phyloP scores from a whole-genome alignment of 352 stramenopile species.

The Pythium phragmiticola region DNA sequence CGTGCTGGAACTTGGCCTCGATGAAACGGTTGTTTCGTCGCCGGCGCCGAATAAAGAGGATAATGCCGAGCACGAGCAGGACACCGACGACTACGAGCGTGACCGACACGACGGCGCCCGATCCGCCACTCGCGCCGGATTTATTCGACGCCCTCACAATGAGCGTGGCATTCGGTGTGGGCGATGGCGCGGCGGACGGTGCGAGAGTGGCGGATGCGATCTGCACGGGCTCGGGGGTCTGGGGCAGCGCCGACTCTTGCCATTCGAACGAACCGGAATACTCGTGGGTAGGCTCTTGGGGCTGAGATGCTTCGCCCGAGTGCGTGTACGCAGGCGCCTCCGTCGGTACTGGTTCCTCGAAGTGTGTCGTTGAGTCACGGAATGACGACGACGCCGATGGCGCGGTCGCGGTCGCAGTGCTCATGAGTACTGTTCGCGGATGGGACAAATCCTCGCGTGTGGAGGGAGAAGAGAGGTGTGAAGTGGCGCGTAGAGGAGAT shows the following conservation, averaged over 20 bases:
- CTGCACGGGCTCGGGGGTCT: not conserved
- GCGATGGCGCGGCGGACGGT: conserved; percentile 1
- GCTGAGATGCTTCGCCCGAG: not conserved
- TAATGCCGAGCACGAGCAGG: conserved; percentile 7
- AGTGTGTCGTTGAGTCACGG: conserved; percentile 1
- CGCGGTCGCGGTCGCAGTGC: not conserved
- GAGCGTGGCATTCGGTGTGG: conserved; percentile 4
- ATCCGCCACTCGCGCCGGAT: not conserved
- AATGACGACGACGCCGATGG: conserved; percentile 7
- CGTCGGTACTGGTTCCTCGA: conserved; percentile 2
- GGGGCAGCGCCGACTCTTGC: not conserved
- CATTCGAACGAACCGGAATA: conserved; percentile 11
- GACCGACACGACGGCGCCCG: conserved; percentile 8
- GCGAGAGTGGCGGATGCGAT: not conserved
- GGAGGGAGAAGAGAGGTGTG: not conserved
- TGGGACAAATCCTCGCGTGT: not conserved
- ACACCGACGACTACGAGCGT: conserved; percentile 19
- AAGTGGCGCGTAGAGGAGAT: too few relatives aligned
- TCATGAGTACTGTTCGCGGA: too few relatives aligned
- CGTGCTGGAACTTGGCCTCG: conserved; percentile 13
- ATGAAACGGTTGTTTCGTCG: conserved; percentile 5
- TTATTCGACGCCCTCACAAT: conserved; percentile 4
- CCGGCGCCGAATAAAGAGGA: conserved; percentile 3
- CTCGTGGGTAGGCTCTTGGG: not conserved
- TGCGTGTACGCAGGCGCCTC: not conserved